phyloP scores from a whole-genome alignment of 2,329 filamentous ascomycete species.

The Pseudogymnoascus sp. region DNA sequence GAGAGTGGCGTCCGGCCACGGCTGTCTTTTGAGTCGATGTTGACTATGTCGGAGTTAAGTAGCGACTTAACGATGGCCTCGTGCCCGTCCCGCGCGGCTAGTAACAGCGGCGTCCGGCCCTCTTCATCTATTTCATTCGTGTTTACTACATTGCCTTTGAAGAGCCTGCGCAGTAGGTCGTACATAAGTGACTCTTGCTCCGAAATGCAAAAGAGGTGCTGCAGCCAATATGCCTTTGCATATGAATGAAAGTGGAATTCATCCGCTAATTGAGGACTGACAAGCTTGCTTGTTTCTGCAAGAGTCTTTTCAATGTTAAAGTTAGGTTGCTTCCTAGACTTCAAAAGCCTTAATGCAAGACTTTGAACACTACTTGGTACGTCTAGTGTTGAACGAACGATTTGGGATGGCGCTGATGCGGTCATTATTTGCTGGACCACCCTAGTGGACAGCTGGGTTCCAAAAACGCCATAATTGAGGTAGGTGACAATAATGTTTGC shows the following conservation, averaged over 20 bases:
- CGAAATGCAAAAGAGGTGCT: background rate
- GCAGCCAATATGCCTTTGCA: constrained; percentile 6
- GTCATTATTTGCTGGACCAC: constrained; percentile 17
- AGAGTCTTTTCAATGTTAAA: constrained; percentile 11
- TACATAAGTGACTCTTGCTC: background rate
- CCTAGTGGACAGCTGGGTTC: constrained; percentile 14
- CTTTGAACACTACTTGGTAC: constrained; percentile 12
- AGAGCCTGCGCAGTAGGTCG: background rate
- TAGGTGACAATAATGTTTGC: constrained; percentile 25
- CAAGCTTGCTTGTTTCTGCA: constrained; percentile 7
- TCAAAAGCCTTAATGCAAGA: constrained; percentile 14
- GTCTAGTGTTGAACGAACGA: constrained; percentile 17
- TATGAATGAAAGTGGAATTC: constrained; percentile 12
- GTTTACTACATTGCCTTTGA: constrained; percentile 8
- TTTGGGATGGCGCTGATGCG: constrained; percentile 17
- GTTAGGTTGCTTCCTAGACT: constrained; percentile 7
- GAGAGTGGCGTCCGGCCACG: background rate
- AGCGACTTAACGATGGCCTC: background rate
- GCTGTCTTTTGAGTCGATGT: background rate
- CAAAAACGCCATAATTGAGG: constrained; percentile 24
- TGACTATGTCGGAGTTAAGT: constrained; percentile 3
- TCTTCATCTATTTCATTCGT: constrained; percentile 6
- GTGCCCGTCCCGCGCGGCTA: constrained; percentile 7
- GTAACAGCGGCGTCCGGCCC: background rate
- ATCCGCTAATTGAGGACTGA: constrained; percentile 3